Base-by-base conservation (phyloP, 257 asterid species). In the Capsicum chinense region DNA sequence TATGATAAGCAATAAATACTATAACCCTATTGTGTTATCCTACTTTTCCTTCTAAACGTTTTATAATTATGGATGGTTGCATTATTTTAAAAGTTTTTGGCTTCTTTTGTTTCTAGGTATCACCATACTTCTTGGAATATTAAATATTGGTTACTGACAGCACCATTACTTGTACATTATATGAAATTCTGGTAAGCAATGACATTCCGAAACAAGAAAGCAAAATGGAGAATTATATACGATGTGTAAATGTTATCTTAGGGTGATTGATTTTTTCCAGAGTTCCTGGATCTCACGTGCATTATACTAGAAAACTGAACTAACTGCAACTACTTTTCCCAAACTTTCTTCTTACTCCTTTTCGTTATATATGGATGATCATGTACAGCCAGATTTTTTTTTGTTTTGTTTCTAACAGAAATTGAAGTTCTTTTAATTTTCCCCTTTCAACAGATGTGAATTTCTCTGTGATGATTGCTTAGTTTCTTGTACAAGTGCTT, bases 51-150 rank as follows among this genome's bases (percentile, higher is more conserved):
- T 67, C 74, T 35, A 35, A 67, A 37, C 21, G 13, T 67, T 66
- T 35, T 35, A 66, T 33, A 66, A 66, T 66, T 66, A 66, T 33
- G 48, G 13, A 67, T 19, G 50, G 9, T 71, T 71, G 3, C 35
- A 17, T 44, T 71, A 9, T 9, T 70, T 70, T 17, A 69, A 26
- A 69, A 69, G 78, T 69, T 0, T 69, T 70, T 2, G 44, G n/a
- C 56, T 39, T 71, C 80, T 11, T 48, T 76, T 52, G 26, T 14
- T 52, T 76, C 42, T 26, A 76, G 81, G 81, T 76, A 76, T 76
- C 63, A 76, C 81, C 81, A 52, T 76, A 14, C 60, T 50, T 33
- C 39, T 42, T 54, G 26, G 63, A 48, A 10, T 3, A 26, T 26
- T 26, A 12, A 33, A 39, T 39, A 39, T 74, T 74, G 19, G 60